These are phyloP conservation scores for Mucor piriformis DNA, from an alignment of 371 early-diverging fungal genomes.

Conservation along the genomic window DNA sequence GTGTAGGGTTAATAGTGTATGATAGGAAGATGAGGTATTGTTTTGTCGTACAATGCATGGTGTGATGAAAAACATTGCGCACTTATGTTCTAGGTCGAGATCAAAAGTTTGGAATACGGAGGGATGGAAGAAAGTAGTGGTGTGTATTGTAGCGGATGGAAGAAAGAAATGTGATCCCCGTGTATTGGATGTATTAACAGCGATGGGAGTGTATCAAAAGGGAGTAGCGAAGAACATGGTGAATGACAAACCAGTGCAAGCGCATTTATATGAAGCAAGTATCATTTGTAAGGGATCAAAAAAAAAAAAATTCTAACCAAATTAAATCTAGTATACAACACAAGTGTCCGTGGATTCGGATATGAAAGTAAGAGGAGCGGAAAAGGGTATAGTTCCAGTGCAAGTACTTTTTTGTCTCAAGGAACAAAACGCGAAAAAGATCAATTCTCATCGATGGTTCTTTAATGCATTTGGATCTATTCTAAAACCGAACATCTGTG, in stretches of 20 bases:
- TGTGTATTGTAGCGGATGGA: constrained; percentile 87
- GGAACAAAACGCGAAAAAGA: constrained; percentile 87
- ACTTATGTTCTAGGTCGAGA: constrained; percentile 67
- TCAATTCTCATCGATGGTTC: constrained; percentile 90
- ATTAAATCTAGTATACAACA: constrained; percentile 65
- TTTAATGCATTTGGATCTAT: constrained; percentile 76
- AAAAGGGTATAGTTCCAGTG: constrained; percentile 70
- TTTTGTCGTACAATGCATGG: constrained; percentile 78
- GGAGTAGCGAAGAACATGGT: constrained; percentile 70
- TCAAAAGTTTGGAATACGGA: constrained; percentile 72
- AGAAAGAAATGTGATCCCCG: constrained; percentile 66
- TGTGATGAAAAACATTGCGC: constrained; percentile 80
- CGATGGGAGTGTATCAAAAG: constrained; percentile 76
- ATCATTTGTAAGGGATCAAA: background rate
- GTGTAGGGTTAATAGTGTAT: no score
- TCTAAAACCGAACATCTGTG: constrained; percentile 75
- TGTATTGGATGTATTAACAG: constrained; percentile 57
- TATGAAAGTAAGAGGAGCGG: constrained; percentile 68
- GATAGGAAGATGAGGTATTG: constrained; percentile 61
- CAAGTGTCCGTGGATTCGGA: constrained; percentile 75
- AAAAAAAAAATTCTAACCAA: background rate
- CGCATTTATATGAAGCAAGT: constrained; percentile 76
- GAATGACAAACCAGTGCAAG: constrained; percentile 61
- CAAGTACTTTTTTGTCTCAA: constrained; percentile 85
- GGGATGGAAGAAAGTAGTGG: constrained; percentile 85